These are phyloP conservation scores for Leucoagaricus sp. DNA, from an alignment of 1,284 basidiomycete species.

Conservation along the genomic window DNA sequence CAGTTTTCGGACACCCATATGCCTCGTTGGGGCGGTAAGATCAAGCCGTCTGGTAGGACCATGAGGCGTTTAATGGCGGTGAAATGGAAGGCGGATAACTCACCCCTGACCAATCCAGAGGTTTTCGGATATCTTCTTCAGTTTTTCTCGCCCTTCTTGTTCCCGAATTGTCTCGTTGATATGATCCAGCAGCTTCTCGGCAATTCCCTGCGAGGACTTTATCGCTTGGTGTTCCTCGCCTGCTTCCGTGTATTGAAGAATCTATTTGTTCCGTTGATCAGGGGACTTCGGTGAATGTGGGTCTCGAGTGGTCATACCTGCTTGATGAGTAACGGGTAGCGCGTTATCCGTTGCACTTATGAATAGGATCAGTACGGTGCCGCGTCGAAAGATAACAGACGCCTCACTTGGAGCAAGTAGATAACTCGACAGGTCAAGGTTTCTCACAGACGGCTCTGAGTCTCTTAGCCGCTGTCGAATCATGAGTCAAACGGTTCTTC, in stretches of 20 bases:
- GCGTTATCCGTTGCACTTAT: constrained; percentile 91
- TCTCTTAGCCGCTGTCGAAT: constrained; percentile 60
- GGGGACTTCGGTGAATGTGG: not conserved
- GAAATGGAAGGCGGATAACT: constrained; percentile 23
- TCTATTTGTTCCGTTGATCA: constrained; percentile 44
- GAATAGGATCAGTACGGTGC: not conserved
- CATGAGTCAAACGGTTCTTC: not conserved
- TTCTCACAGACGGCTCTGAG: constrained; percentile 62
- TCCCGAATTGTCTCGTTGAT: constrained; percentile 92
- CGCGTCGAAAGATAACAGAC: not conserved
- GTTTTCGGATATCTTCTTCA: constrained; percentile 73
- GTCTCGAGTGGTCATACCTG: constrained; percentile 51
- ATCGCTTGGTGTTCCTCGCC: constrained; percentile 61
- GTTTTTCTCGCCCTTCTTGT: constrained; percentile 76
- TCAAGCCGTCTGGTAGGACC: constrained; percentile 69
- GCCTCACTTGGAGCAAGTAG: constrained; percentile 84
- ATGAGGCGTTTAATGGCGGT: not conserved
- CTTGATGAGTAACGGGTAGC: constrained; percentile 87
- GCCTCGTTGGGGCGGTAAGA: constrained; percentile 84
- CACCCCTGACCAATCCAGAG: constrained; percentile 88
- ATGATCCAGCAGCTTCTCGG: constrained; percentile 73
- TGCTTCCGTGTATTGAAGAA: constrained; percentile 76
- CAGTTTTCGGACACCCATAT: constrained; percentile 75
- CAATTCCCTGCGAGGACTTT: constrained; percentile 55
- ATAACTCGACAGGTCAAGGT: constrained; percentile 89